Evolutionary conservation across 371 early-diverging fungal genomes (phyloP).

Genomic region (Batkoa obscura): DNA sequence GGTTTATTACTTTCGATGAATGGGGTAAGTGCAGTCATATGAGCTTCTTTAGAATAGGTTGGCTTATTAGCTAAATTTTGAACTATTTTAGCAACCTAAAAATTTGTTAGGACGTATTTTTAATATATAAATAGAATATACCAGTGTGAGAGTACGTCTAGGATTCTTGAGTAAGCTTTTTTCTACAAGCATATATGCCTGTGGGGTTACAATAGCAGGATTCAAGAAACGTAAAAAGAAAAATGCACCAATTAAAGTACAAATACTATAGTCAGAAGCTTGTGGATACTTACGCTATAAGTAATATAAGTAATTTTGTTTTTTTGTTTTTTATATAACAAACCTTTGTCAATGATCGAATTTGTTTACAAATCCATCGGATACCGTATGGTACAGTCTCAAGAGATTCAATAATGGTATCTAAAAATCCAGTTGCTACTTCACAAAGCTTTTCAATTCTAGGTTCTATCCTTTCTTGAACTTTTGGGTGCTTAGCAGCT

Average conservation of each 20-base stretch:
- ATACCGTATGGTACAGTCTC: constrained; percentile 85
- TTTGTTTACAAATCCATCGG: constrained; percentile 97
- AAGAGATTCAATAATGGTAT: constrained; percentile 58
- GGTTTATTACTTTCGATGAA: constrained; percentile 77
- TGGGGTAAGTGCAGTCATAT: constrained; percentile 73
- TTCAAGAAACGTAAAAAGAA: constrained; percentile 93
- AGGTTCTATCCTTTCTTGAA: constrained; percentile 63
- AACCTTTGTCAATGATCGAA: constrained; percentile 71
- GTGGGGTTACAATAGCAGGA: constrained; percentile 90
- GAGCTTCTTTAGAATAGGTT: constrained; percentile 77
- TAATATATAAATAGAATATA: constrained; percentile 14
- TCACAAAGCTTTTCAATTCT: constrained; percentile 66
- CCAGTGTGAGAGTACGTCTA: constrained; percentile 73
- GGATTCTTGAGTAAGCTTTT: constrained; percentile 57
- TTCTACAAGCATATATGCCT: constrained; percentile 85
- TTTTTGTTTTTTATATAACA: no score
- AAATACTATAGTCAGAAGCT: constrained; percentile 67
- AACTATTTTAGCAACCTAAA: constrained; percentile 66
- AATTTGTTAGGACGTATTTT: not conserved
- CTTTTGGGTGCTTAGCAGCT: constrained; percentile 54
- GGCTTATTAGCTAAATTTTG: constrained; percentile 89
- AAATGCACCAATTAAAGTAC: constrained; percentile 91
- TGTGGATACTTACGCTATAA: constrained; percentile 63
- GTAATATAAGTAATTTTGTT: not conserved
- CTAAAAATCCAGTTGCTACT: constrained; percentile 62